Evolutionary conservation across 768 basidiomycete species (phyloP).

Genomic region (Galerina sulciceps): DNA sequence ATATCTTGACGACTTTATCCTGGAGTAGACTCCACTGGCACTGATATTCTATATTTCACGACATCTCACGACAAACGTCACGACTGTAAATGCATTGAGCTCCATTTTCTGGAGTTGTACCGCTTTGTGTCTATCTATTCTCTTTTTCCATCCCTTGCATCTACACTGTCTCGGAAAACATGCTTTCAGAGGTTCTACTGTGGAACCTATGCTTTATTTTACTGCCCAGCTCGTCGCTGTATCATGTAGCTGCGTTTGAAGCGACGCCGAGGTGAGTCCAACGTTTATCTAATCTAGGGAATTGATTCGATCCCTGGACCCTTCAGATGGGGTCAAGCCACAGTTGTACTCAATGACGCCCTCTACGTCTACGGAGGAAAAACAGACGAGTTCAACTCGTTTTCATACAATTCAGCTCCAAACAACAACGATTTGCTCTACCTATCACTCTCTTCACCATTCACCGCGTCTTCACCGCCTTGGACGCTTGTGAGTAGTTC

Average conservation of each 20-base stretch:
- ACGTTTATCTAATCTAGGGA: neutral
- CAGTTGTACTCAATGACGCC: constrained; percentile 56
- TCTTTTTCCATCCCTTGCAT: neutral
- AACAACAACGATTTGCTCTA: constrained; percentile 71
- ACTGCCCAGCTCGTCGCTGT: constrained; percentile 11
- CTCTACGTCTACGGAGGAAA: constrained; percentile 84
- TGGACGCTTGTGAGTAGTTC: constrained; percentile 64
- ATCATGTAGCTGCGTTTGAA: constrained; percentile 25
- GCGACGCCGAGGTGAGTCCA: constrained; percentile 27
- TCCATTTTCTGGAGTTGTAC: neutral
- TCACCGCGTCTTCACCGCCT: constrained; percentile 64
- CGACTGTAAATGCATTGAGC: constrained; percentile 20
- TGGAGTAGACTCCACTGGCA: constrained; percentile 18
- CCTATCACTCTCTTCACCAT: constrained; percentile 66
- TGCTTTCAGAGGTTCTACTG: neutral
- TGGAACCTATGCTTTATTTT: constrained; percentile 20
- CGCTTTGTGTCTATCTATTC: constrained; percentile 5
- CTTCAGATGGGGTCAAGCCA: constrained; percentile 84
- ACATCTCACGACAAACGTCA: constrained; percentile 20
- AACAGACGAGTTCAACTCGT: constrained; percentile 69
- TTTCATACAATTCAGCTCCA: constrained; percentile 76
- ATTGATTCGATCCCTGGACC: neutral
- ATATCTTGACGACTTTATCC: constrained; percentile 14
- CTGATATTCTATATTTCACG: constrained; percentile 15
- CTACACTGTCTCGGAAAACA: neutral